These are phyloP conservation scores for Carallia pectinifolia DNA, from an alignment of 345 rosid genomes.

Conservation along the genomic window DNA sequence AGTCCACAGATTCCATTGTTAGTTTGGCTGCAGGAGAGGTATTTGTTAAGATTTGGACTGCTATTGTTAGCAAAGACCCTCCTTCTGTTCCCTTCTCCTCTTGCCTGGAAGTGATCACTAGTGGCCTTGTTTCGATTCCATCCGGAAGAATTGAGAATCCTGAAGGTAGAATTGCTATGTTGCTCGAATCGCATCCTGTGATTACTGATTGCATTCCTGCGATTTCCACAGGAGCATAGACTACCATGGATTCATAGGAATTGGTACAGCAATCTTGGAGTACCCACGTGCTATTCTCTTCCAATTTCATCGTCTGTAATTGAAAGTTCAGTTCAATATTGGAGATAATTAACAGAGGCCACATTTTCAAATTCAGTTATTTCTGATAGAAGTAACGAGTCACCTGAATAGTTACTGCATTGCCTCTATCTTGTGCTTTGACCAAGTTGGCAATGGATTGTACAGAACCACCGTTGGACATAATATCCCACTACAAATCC, in stretches of 20 bases:
- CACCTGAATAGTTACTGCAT: slow-evolving; percentile 80
- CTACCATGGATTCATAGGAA: slow-evolving; percentile 77
- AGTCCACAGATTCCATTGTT: slow-evolving; percentile 77
- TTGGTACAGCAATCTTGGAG: slow-evolving; percentile 89
- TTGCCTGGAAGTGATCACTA: slow-evolving; percentile 76
- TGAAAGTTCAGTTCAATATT: neutral
- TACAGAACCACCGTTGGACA: slow-evolving; percentile 63
- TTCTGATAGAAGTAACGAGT: neutral
- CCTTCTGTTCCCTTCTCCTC: slow-evolving; percentile 82
- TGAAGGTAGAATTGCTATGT: slow-evolving; percentile 70
- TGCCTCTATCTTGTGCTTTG: slow-evolving; percentile 94
- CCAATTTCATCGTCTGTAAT: slow-evolving; percentile 68
- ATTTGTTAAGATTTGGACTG: slow-evolving; percentile 69
- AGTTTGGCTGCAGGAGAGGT: slow-evolving; percentile 70
- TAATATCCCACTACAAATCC: slow-evolving; percentile 75
- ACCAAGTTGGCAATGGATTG: slow-evolving; percentile 74
- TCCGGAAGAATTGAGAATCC: slow-evolving; percentile 95
- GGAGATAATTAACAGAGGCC: neutral
- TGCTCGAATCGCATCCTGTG: slow-evolving; percentile 90
- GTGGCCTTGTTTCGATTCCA: slow-evolving; percentile 77
- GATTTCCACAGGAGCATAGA: slow-evolving; percentile 82
- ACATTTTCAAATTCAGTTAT: neutral
- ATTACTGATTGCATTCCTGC: slow-evolving; percentile 72
- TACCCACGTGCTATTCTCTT: slow-evolving; percentile 70
- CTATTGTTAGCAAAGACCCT: slow-evolving; percentile 81